Evolutionary conservation across 495 filamentous ascomycete genomes (phyloP).

Genomic region (Neurospora sp.): DNA sequence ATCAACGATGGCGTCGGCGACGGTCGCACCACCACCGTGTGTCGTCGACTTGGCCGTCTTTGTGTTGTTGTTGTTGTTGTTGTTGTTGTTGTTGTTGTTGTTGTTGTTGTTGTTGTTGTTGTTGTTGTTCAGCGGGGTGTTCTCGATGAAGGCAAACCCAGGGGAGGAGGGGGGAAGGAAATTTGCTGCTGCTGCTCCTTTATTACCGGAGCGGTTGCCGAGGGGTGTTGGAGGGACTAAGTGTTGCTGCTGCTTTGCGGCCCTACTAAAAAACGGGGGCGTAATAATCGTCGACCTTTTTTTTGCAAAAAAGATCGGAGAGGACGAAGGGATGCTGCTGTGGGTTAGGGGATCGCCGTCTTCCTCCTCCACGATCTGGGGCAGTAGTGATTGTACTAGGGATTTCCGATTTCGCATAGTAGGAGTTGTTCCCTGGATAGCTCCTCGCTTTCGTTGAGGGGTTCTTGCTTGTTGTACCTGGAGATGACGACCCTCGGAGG

Average conservation of each 20-base stretch:
- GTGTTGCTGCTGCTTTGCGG: conserved; percentile 5
- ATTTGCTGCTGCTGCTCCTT: conserved; percentile 12
- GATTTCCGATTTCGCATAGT: background rate
- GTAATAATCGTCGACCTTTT: background rate
- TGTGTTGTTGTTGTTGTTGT: conserved; percentile 7
- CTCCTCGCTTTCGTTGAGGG: background rate
- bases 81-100: no score
- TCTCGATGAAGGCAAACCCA: conserved; percentile 25
- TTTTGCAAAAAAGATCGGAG: background rate
- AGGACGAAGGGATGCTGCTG: background rate
- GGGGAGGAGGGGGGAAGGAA: conserved; percentile 32
- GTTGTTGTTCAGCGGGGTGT: conserved; percentile 17
- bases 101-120: no score
- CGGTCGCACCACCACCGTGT: no score
- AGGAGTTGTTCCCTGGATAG: background rate
- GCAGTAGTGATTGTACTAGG: background rate
- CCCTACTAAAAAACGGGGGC: background rate
- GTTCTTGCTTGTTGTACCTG: background rate
- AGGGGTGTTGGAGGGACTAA: conserved; percentile 8
- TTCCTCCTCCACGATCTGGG: background rate
- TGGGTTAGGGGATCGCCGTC: background rate
- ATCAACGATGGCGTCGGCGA: conserved; percentile 12
- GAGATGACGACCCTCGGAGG: background rate
- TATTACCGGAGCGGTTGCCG: conserved; percentile 4
- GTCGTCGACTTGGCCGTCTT: conserved; percentile 8